Evolutionary conservation across 2,329 filamentous ascomycete species (phyloP).

Genomic region (Penicillium vulpinum): DNA sequence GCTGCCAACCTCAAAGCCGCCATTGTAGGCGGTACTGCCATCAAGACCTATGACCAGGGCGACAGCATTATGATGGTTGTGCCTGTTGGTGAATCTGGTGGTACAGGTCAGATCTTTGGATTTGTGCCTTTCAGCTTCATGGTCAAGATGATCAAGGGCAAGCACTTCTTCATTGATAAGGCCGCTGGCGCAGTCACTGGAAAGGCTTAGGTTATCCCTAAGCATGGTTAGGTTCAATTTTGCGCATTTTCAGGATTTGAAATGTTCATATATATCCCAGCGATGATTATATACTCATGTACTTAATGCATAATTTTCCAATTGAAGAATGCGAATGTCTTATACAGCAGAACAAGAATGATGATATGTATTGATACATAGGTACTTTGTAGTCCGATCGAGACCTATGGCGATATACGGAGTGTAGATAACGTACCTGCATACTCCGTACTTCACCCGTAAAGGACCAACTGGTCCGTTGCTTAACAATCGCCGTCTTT

Average conservation of each 20-base stretch:
- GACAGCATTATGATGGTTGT: slow-evolving; percentile 31
- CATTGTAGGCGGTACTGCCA: slow-evolving; percentile 21
- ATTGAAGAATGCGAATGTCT: neutral
- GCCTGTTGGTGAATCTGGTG: slow-evolving; percentile 28
- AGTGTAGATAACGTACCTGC: too few relatives aligned
- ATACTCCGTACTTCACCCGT: too few relatives aligned
- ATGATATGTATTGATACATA: too few relatives aligned
- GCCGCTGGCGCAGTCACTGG: slow-evolving; percentile 17
- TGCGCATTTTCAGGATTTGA: neutral
- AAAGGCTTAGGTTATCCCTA: slow-evolving; percentile 10
- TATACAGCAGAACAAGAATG: neutral
- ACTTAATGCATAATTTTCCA: slow-evolving; percentile 8
- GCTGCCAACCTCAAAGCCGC: slow-evolving; percentile 31
- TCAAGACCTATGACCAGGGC: slow-evolving; percentile 26
- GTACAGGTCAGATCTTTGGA: slow-evolving; percentile 38
- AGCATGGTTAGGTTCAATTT: neutral
- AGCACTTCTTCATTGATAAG: slow-evolving; percentile 41
- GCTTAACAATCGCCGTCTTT: slow-evolving; percentile 27
- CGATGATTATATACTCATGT: neutral
- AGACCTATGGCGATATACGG: too few relatives aligned
- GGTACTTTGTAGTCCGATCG: too few relatives aligned
- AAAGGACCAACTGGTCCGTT: slow-evolving; percentile 19
- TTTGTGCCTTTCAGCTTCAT: slow-evolving; percentile 41
- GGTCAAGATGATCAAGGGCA: slow-evolving; percentile 47
- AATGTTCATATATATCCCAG: neutral